Evolutionary conservation across 331 rosid genomes (phyloP), one percentile per base, ranked within the genome.

Genomic region (Stylosanthes scabra): DNA sequence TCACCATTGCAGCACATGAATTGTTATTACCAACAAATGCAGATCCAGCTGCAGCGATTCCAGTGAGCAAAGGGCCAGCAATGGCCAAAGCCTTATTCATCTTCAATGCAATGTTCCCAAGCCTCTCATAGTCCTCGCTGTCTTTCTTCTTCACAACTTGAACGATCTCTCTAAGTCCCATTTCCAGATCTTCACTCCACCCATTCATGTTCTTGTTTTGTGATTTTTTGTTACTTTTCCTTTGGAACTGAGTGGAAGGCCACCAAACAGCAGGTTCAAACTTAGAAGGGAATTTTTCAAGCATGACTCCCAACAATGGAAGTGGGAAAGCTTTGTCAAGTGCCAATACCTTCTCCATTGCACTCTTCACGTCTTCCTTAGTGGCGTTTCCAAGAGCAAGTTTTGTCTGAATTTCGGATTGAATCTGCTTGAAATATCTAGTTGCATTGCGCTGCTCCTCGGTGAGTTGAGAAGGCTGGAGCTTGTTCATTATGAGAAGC

Each of bases 391-490:
- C 81, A 3, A 75, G 41, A 6, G 86, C 71, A 0, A 93, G 64
- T 50, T 47, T 11, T 2, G 80, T 88, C 60, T 87, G 9, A 46
- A 93, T 80, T 44, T 88, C 76, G 10, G 6, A 61, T 14, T 79
- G 70, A 44, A 90, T 72, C 31, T 86, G 85, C 63, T 54, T 84
- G 54, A 93, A 93, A 66, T 87, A 68, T 56, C 96, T 90, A 0
- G 87, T 69, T 0, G 92, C 93, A 16, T 88, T 90, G 1, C 96
- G 86, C 44, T 93, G 98, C 10, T 93, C 98, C 70, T 93, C 98
- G 0, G 91, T 82, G 2, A 93, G 87, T 50, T 93, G 97, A 0
- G 97, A 93, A 0, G 97, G 98, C 15, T 93, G 93, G 41, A 93
- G 76, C 79, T 90, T 90, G 83, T 83, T 90, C 81, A 90, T 89